Conservation (phyloP, 2,329 filamentous ascomycete species). For the Scedosporium apiospermum region DNA sequence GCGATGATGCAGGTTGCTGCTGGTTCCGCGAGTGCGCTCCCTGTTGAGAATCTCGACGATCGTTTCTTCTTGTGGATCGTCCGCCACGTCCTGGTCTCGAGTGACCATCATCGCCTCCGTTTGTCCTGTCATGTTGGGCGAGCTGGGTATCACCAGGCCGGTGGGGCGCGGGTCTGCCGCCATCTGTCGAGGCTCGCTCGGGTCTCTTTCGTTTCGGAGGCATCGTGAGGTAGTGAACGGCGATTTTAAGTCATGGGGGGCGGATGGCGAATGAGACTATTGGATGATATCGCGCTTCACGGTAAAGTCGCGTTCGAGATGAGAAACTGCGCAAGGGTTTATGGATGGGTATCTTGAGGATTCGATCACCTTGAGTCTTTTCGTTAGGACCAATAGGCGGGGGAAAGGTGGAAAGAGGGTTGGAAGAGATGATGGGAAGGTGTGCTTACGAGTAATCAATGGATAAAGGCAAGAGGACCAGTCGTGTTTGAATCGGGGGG, state of each 20-base stretch:
- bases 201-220: constrained; percentile 51
- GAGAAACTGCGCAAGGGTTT: not conserved
- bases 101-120: constrained; percentile 33
- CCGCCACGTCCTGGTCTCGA: constrained; percentile 24
- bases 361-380: not conserved
- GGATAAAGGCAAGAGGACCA: not conserved
- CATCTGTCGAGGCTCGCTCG: constrained; percentile 39
- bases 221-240: constrained; percentile 26
- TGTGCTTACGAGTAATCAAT: not conserved
- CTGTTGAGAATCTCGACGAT: constrained; percentile 44
- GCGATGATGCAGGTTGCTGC: not conserved
- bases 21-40: constrained; percentile 11
- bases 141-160: constrained; percentile 47
- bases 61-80: constrained; percentile 35
- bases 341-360: not conserved
- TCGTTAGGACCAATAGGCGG: not conserved
- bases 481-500: not conserved
- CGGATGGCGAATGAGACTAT: not conserved
- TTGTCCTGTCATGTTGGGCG: constrained; percentile 44
- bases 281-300: not conserved
- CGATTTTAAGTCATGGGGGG: constrained; percentile 1
- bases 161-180: constrained; percentile 50
- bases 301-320: not conserved
- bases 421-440: not conserved
- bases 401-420: not conserved